Percentiles rank a stretch among this genome's conserved stretches.
phyloP scores from a whole-genome alignment of 2,329 filamentous ascomycete genomes.

The Akanthomyces dipterigenus region DNA sequence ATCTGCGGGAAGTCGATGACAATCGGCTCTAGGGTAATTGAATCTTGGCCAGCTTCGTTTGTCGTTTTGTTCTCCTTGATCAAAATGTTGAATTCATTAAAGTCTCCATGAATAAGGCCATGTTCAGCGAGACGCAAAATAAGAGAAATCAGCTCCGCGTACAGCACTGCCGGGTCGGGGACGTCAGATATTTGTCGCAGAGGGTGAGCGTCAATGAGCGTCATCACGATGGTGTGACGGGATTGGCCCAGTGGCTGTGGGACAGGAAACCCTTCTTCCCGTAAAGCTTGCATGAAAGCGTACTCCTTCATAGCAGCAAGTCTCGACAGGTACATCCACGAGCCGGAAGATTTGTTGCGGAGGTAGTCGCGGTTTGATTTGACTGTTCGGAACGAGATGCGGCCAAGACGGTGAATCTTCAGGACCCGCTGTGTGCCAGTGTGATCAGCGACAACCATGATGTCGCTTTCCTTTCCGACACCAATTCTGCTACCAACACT shows the following conservation, averaged over 20 bases:
- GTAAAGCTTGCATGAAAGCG: conserved; percentile 84
- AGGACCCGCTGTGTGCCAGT: conserved; percentile 72
- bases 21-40: conserved; percentile 61
- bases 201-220: conserved; percentile 84
- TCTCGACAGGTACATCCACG: conserved; percentile 97
- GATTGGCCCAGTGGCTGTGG: conserved; percentile 84
- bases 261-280: conserved; percentile 79
- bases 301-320: conserved; percentile 91
- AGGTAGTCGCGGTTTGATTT: conserved; percentile 96
- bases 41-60: conserved; percentile 34
- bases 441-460: conserved; percentile 83
- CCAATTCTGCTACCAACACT: conserved; percentile 92
- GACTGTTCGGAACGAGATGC: conserved; percentile 94
- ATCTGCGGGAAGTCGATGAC: conserved; percentile 98
- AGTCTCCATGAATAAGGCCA: conserved; percentile 94
- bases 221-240: conserved; percentile 95
- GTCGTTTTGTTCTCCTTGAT: conserved; percentile 63
- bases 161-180: conserved; percentile 76
- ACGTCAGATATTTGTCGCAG: conserved; percentile 81
- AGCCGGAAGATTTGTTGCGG: conserved; percentile 68
- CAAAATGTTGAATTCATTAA: conserved; percentile 98
- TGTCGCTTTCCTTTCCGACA: conserved; percentile 96
- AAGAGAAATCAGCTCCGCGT: conserved; percentile 82
- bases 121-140: conserved; percentile 77
- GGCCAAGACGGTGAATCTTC: conserved; percentile 91